Evolutionary conservation across 2,329 filamentous ascomycete species (phyloP).

Genomic region (Talaromyces funiculosus): DNA sequence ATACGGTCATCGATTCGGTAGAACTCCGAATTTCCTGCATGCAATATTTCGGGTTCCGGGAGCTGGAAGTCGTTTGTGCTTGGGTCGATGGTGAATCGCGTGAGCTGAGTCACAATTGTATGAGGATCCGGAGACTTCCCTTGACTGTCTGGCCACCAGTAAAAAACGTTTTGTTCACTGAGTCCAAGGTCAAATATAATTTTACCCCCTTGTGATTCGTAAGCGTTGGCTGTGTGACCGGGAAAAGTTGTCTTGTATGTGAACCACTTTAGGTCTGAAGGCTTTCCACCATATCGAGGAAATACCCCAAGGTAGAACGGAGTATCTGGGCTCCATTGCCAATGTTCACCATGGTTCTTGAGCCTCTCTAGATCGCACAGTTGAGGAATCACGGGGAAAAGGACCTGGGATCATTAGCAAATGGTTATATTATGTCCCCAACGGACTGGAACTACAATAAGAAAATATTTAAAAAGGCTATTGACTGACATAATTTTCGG

Average conservation of each 20-base stretch:
- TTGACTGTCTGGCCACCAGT: conserved; percentile 37
- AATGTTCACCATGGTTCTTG: conserved; percentile 36
- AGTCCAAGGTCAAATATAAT: conserved; percentile 33
- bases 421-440: background rate
- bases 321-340: conserved; percentile 32
- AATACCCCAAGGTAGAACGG: conserved; percentile 28
- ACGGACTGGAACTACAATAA: too few relatives aligned
- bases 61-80: conserved; percentile 20
- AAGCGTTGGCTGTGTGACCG: conserved; percentile 35
- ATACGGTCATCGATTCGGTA: conserved; percentile 47
- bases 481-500: conserved; percentile 32
- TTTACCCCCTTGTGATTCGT: conserved; percentile 26
- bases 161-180: conserved; percentile 39
- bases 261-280: conserved; percentile 39
- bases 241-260: conserved; percentile 30
- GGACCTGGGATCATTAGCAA: conserved; percentile 20
- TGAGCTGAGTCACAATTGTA: conserved; percentile 21
- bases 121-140: conserved; percentile 30
- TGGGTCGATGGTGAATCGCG: conserved; percentile 25
- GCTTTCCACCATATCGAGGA: conserved; percentile 19
- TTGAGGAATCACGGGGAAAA: conserved; percentile 35
- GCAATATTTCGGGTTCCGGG: conserved; percentile 18
- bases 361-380: conserved; percentile 32
- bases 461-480: background rate
- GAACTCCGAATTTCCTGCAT: conserved; percentile 43